Evolutionary conservation across 2,329 filamentous ascomycete species (phyloP), one percentile per base, ranked within the genome.

Genomic region (Karstenula rhodostoma): DNA sequence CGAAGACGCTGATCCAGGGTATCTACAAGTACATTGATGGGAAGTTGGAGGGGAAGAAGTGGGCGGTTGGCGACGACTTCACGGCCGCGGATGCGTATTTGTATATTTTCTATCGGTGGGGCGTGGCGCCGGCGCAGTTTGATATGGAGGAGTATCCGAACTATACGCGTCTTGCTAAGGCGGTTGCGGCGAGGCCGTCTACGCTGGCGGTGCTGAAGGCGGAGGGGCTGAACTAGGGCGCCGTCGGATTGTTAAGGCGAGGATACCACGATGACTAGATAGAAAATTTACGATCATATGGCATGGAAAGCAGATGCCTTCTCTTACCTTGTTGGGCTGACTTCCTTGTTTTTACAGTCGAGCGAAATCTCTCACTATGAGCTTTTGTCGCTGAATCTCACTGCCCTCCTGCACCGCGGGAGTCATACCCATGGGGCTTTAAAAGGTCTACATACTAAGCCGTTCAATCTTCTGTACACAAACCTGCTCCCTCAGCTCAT

Each of bases 41-140:
- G n/a, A 66, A 59, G 53, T 32, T 68, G 35, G 54, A 62, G 32
- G 65, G 60, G 15, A 62, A 48, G 47, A 51, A 19, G 44, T 62
- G 56, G 52, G 65, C 66, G 4, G 65, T 70, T 49, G 66, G 68
- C 1, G 57, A 67, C 8, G 57, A 37, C 1, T 69, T 69, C 22
- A 63, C 63, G 1, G 60, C 59, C 29, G 66, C 60, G 4, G 68
- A 70, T 63, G 67, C 62, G 22, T 70, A 68, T 62, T 27, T 70
- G 43, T 58, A 65, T n/a, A 62, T 69, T 4, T 68, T 68, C 32
- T 72, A 63, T 53, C 49, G 64, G 7, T 72, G 68, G 69, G 69
- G 66, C 0, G 64, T 59, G 33, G 13, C 32, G 15, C 2, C 48
- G 7, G 53, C 50, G 4, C 57, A 56, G 29, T 56, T 71, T 17